Base-by-base conservation (phyloP, 2,329 filamentous ascomycete genomes). In the Exophiala sp. region DNA sequence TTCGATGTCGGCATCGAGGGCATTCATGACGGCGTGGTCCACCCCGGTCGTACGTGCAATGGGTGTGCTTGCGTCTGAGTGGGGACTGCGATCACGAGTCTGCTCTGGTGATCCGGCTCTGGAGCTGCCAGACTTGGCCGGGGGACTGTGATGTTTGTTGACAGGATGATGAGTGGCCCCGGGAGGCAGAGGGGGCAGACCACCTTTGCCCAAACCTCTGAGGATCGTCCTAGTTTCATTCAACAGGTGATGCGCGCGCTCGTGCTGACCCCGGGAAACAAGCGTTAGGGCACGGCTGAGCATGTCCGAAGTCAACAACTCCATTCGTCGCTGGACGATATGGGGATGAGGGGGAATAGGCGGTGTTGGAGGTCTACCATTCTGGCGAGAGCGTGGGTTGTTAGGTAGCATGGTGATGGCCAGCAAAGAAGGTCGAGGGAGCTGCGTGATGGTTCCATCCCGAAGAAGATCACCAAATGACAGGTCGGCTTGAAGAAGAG, bases 241-340 rank as follows among this genome's bases (percentile, higher is more conserved):
- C 30, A 98, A 77, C 2, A 98, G 80, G 48, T 95, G 94, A 60
- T 95, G 86, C 0, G 90, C 93, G 29, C 90, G 85, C 63, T 98
- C 93, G 65, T 96, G 88, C 69, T 97, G 91, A 27, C 88, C 88
- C 30, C 89, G 82, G 53, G 88, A 88, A 16, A 97, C 90, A 16
- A 98, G 78, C 0, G 89, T 95, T 53, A 98, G 73, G 11, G 93
- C 90, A 51, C 93, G 79, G 6, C 88, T 95, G 56, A 98, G 79
- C 93, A 98, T 98, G 66, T 98, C 93, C 1, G 91, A 97, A 2
- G 93, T 97, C 46, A 98, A 78, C 23, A 98, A 76, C 69, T 98
- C 93, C 93, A 98, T 98, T 39, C 93, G 85, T 34, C 93, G 81
- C 70, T 98, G 93, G 5, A 98, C 91, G 52, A 98, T 89, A 55